These are phyloP conservation scores for Leccinum rimulosum DNA, from an alignment of 768 basidiomycete species.

Conservation along the genomic window DNA sequence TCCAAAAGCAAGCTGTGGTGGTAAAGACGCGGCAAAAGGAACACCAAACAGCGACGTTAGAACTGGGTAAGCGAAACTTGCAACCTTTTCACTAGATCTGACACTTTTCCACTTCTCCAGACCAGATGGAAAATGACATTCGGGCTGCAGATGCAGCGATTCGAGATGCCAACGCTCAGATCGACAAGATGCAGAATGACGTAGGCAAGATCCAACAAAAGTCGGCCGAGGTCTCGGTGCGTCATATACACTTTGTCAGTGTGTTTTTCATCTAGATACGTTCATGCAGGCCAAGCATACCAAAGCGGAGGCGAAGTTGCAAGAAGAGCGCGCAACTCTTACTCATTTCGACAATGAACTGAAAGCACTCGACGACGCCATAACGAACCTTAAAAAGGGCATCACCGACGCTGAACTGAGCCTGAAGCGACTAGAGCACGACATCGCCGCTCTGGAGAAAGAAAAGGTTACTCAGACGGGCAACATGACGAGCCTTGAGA, in stretches of 20 bases:
- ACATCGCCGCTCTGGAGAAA: constrained; percentile 57
- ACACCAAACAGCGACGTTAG: constrained; percentile 80
- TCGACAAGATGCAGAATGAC: constrained; percentile 59
- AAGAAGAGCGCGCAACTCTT: constrained; percentile 89
- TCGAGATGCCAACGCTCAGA: constrained; percentile 37
- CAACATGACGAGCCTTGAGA: constrained; percentile 64
- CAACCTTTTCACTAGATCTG: not conserved
- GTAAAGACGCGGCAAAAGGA: constrained; percentile 91
- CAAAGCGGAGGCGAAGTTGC: constrained; percentile 67
- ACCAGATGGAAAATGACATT: constrained; percentile 34
- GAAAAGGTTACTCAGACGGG: constrained; percentile 59
- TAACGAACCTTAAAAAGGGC: constrained; percentile 77
- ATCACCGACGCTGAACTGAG: constrained; percentile 65
- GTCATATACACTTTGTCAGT: not conserved
- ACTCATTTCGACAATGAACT: constrained; percentile 65
- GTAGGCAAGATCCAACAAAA: constrained; percentile 56
- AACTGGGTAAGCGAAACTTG: constrained; percentile 61
- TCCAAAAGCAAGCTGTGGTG: constrained; percentile 76
- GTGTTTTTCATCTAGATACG: not conserved
- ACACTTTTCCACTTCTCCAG: not conserved
- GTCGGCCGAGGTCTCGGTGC: constrained; percentile 32
- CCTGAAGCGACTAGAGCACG: constrained; percentile 68
- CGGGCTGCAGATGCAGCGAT: constrained; percentile 20
- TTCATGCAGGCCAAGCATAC: constrained; percentile 49
- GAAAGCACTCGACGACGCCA: constrained; percentile 73